Evolutionary conservation across 306 rosid genomes (phyloP), one percentile per base, ranked within the genome.

Genomic region (Cercis canadensis): DNA sequence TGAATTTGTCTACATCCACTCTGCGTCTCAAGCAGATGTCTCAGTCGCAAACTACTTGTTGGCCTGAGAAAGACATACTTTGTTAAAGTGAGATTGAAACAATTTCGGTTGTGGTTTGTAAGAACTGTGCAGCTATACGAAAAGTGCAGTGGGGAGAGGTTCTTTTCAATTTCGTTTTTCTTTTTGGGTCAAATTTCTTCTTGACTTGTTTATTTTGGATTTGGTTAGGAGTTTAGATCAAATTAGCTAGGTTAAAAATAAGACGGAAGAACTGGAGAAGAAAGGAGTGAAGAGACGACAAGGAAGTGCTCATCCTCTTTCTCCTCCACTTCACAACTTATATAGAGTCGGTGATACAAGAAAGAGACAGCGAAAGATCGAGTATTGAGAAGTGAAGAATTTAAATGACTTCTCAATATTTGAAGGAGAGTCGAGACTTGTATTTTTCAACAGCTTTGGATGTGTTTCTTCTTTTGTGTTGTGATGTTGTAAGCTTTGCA

Each of bases 221-320:
- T 72, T 76, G 80, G 47, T 58, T 82, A 84, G 84, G 80, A 44
- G 72, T 74, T 69, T 82, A 78, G 87, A 71, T 52, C 44, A 80
- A 76, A 78, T 64, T 84, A 78, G 76, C 57, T 14, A 68, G 85
- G 70, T 31, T 49, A 80, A 83, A 82, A 84, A 82, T 81, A 89
- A 86, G 92, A 77, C 82, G 67, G 80, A 78, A 81, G 80, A 68
- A 79, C 69, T 80, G 97, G 84, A 79, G 85, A 67, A 71, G 97
- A 94, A 91, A 84, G 97, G 96, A 81, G 99, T 62, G 99, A 94
- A 81, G 99, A 86, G 99, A 89, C 92, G 75, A 69, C 16, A 85
- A 86, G 75, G 34, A 67, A 69, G 97, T 86, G 99, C 96, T 94
- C 99, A 86, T 94, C 99, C 99, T 91, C 96, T 86, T 87, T 94